A percentile compares a stretch with the other conserved stretches of the same genome.
phyloP scores from a whole-genome alignment of 495 filamentous ascomycete species.

The Daldinia bambusicola region DNA sequence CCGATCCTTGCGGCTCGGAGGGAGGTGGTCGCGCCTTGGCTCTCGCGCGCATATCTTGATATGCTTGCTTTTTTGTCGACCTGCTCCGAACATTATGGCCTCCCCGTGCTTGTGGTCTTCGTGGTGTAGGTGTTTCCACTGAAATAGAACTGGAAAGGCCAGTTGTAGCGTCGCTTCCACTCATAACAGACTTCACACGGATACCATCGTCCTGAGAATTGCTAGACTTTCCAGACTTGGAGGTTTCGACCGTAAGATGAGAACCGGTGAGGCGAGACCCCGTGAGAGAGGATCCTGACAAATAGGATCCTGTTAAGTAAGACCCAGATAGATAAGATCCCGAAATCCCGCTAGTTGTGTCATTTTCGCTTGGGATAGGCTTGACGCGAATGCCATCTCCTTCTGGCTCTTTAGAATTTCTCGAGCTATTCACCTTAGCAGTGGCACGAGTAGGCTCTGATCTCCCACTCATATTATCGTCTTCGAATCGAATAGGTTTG shows the following conservation, averaged over 20 bases:
- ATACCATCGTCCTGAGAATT: constrained; percentile 50
- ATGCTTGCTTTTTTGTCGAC: constrained; percentile 42
- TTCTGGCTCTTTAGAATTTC: constrained; percentile 39
- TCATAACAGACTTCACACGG: constrained; percentile 46
- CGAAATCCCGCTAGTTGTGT: constrained; percentile 28
- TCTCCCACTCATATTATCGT: constrained; percentile 36
- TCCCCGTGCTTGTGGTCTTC: constrained; percentile 2
- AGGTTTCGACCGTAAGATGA: constrained; percentile 11
- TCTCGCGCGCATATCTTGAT: constrained; percentile 42
- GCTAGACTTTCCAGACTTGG: constrained; percentile 38
- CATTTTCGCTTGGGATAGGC: constrained; percentile 41
- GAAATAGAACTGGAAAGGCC: constrained; percentile 18
- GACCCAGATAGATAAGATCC: constrained; percentile 10
- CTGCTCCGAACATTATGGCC: constrained; percentile 49
- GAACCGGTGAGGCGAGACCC: neutral
- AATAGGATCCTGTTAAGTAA: neutral
- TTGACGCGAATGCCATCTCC: constrained; percentile 52
- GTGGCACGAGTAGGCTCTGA: constrained; percentile 29
- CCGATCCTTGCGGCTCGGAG: constrained; percentile 41
- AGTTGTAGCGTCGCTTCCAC: constrained; percentile 48
- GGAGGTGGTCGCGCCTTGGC: constrained; percentile 40
- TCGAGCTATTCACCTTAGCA: constrained; percentile 12
- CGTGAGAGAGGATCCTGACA: neutral
- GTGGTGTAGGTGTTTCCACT: constrained; percentile 14
- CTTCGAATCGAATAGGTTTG: constrained; percentile 31